Evolutionary conservation across 2,329 filamentous ascomycete genomes (phyloP), one percentile per base, ranked within the genome.

Genomic region (Macroventuria anomochaeta): DNA sequence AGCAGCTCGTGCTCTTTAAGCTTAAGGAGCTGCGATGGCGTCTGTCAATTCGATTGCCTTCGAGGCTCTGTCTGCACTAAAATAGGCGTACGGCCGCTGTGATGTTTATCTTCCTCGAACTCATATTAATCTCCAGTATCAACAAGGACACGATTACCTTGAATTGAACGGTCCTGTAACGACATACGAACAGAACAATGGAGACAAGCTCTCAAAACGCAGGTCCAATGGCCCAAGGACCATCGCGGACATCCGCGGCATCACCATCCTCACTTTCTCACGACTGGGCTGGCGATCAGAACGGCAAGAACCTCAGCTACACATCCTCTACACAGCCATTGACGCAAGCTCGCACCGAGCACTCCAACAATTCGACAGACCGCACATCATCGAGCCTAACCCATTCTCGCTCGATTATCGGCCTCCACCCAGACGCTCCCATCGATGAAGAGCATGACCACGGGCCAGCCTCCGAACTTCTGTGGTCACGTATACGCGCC

Each of bases 401-500:
- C 15, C 57, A 53, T 29, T 68, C 64, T 20, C 64, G 66, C 13
- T 66, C 64, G 7, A 40, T 58, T 15, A 57, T 71, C 3, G 77
- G 77, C 7, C 67, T 79, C 1, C 70, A 77, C 49, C 76, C 77
- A 1, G 61, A 64, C 5, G 75, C 75, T 5, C 77, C 76, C 0
- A 71, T 79, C 5, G 58, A 70, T n/a, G 73, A 77, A 61, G 74
- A 77, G 25, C 72, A 79, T 54, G 74, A 77, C 41, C 58, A 64
- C 1, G 68, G 72, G 1, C 61, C 67, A 33, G 69, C 73, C 15
- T 69, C 71, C 6, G 62, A 74, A 26, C 54, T 77, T 17, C 53
- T 72, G 11, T 79, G 76, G 76, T 70, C 70, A 4, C 68, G 68
- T 18, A 66, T 77, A 34, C 57, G 75, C 15, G 57, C 68, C 5